Percentiles rank a stretch among this genome's conserved stretches.
Conservation (phyloP, 805 yeast genomes). For the Kluyveromyces dobzhanskii region DNA sequence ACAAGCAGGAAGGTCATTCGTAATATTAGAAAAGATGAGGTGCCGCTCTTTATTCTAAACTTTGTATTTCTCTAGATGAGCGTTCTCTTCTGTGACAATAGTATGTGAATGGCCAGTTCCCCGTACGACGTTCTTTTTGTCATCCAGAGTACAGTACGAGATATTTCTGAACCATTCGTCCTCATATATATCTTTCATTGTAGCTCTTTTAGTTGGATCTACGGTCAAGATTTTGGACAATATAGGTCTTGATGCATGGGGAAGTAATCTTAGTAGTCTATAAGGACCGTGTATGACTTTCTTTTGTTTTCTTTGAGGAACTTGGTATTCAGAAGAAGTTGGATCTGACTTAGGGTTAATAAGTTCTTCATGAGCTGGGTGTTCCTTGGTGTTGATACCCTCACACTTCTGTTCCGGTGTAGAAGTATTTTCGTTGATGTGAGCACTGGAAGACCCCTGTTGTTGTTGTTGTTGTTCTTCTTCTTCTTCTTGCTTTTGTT, state of each 20-base stretch:
- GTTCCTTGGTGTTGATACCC: not conserved
- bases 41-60: no score
- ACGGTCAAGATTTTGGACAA: slow-evolving; percentile 56
- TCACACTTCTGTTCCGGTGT: not conserved
- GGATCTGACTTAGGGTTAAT: slow-evolving; percentile 5
- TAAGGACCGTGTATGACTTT: slow-evolving; percentile 76
- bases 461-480: not conserved
- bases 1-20: not conserved
- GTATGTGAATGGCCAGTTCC: slow-evolving; percentile 47
- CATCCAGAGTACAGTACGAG: slow-evolving; percentile 48
- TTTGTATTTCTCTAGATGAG: slow-evolving; percentile 37
- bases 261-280: slow-evolving; percentile 68
- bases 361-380: not conserved
- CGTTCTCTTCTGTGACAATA: slow-evolving; percentile 38
- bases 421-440: not conserved
- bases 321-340: slow-evolving; percentile 5
- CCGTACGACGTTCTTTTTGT: slow-evolving; percentile 31
- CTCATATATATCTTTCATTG: slow-evolving; percentile 52
- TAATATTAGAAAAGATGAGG: no score
- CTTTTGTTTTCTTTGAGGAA: slow-evolving; percentile 27
- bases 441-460: not conserved
- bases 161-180: slow-evolving; percentile 70
- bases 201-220: slow-evolving; percentile 55
- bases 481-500: slow-evolving; percentile 3
- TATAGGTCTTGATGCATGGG: slow-evolving; percentile 77